Evolutionary conservation across 1,139 yeast species (phyloP).

Genomic region (Saccharomycopsis hybrid): DNA sequence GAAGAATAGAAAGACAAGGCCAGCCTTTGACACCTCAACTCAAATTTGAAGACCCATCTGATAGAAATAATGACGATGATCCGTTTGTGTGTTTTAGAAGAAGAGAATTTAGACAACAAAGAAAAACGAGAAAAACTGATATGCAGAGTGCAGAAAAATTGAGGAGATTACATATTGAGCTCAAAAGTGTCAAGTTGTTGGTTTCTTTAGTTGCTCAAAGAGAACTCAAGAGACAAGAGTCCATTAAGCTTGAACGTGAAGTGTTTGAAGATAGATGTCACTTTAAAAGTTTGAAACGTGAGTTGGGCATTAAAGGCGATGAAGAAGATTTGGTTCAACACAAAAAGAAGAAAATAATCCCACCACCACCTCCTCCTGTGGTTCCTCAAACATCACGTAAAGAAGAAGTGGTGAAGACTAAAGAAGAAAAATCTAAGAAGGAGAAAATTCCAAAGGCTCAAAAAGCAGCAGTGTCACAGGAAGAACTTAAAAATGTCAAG

Average conservation of each 20-base stretch:
- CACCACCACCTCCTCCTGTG: slow-evolving; percentile 24
- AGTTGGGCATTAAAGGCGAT: slow-evolving; percentile 71
- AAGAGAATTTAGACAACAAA: slow-evolving; percentile 90
- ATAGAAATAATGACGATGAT: slow-evolving; percentile 78
- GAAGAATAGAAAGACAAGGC: slow-evolving; percentile 71
- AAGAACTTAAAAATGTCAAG: slow-evolving; percentile 19
- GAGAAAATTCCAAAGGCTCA: slow-evolving; percentile 22
- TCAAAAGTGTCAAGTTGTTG: slow-evolving; percentile 70
- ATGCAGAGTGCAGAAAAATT: slow-evolving; percentile 82
- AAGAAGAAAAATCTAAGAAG: slow-evolving; percentile 15
- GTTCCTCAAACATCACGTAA: slow-evolving; percentile 23
- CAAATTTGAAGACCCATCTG: slow-evolving; percentile 81
- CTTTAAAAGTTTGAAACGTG: slow-evolving; percentile 68
- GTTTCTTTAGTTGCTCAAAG: slow-evolving; percentile 68
- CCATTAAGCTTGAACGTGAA: slow-evolving; percentile 51
- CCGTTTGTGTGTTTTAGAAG: slow-evolving; percentile 95
- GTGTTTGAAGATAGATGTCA: slow-evolving; percentile 66
- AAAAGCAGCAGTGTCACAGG: slow-evolving; percentile 22
- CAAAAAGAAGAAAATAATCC: slow-evolving; percentile 56
- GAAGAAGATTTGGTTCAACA: slow-evolving; percentile 79
- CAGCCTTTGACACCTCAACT: slow-evolving; percentile 65
- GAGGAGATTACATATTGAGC: slow-evolving; percentile 65
- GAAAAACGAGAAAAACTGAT: slow-evolving; percentile 95
- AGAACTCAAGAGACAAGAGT: slow-evolving; percentile 56
- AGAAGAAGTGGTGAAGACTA: slow-evolving; percentile 24